Evolutionary conservation across 106 monocot species (phyloP).

Genomic region (Allium fistulosum): DNA sequence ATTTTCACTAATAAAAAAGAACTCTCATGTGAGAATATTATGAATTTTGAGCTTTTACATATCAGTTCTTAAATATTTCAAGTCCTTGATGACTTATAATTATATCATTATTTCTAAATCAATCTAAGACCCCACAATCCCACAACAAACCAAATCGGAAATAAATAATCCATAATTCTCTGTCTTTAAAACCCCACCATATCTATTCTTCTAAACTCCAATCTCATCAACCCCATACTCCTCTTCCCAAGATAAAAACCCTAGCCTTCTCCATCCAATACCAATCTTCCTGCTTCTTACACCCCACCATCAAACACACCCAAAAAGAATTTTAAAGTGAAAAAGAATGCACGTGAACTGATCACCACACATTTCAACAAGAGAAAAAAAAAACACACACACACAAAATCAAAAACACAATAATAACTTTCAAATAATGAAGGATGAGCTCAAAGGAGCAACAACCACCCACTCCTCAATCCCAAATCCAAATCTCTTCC

Average conservation of each 20-base stretch:
- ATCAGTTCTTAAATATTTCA: no score
- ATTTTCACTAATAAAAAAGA: no score
- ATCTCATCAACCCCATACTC: slow-evolving; percentile 10
- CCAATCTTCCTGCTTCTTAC: not conserved
- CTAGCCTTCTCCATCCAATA: slow-evolving; percentile 5
- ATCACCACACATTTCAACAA: no score
- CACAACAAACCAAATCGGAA: not conserved
- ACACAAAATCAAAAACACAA: no score
- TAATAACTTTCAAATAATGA: not conserved
- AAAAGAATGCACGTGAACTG: slow-evolving; percentile 7
- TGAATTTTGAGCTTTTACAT: no score
- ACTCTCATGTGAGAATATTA: no score
- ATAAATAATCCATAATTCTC: not conserved
- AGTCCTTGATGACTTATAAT: no score
- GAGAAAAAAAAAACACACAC: no score
- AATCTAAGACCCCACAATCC: not conserved
- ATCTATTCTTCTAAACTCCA: not conserved
- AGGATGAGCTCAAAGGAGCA: slow-evolving; percentile 5
- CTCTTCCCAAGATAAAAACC: slow-evolving; percentile 4
- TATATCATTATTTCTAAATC: no score
- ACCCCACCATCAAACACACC: slow-evolving; percentile 4
- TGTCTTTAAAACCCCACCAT: slow-evolving; percentile 9
- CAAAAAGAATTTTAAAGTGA: no score
- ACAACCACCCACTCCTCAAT: slow-evolving; percentile 2
- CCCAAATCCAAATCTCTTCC: slow-evolving; percentile 6